Conservation (phyloP, 345 rosid genomes). For the Boechera stricta region DNA sequence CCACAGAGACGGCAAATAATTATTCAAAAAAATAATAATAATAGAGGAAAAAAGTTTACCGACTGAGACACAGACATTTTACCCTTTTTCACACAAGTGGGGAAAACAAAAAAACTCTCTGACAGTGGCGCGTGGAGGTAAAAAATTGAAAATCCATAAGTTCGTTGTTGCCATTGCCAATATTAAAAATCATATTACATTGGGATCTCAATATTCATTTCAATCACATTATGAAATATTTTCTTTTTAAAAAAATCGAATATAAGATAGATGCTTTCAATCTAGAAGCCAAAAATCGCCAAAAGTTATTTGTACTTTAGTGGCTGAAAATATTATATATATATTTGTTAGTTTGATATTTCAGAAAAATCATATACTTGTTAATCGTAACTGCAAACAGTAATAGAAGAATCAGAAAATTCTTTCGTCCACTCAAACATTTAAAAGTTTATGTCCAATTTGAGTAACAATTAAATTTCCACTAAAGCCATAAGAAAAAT, state of each 20-base stretch:
- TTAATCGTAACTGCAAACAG: not conserved
- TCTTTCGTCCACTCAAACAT: not conserved
- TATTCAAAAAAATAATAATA: not conserved
- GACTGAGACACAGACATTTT: slow-evolving; percentile 44
- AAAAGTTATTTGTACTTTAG: not conserved
- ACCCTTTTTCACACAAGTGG: slow-evolving; percentile 38
- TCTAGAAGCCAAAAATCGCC: not conserved
- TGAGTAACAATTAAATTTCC: not conserved
- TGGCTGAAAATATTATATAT: not conserved
- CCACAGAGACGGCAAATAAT: slow-evolving; percentile 37
- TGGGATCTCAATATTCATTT: slow-evolving; percentile 39
- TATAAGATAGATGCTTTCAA: not conserved
- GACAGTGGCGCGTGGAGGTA: slow-evolving; percentile 44
- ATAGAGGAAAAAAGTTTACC: slow-evolving; percentile 15
- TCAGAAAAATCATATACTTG: not conserved
- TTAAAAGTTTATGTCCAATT: not conserved
- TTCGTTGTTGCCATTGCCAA: slow-evolving; percentile 11
- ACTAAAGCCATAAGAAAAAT: not conserved
- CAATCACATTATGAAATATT: not conserved
- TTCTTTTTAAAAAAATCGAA: not conserved
- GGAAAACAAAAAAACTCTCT: slow-evolving; percentile 40
- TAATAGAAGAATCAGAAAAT: not conserved
- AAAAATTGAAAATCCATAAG: slow-evolving; percentile 33
- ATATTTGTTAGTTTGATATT: not conserved
- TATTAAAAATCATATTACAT: not conserved